Percentiles rank a stretch among this genome's conserved stretches.
phyloP scores from a whole-genome alignment of 345 rosid genomes.

The Citrus inodora region DNA sequence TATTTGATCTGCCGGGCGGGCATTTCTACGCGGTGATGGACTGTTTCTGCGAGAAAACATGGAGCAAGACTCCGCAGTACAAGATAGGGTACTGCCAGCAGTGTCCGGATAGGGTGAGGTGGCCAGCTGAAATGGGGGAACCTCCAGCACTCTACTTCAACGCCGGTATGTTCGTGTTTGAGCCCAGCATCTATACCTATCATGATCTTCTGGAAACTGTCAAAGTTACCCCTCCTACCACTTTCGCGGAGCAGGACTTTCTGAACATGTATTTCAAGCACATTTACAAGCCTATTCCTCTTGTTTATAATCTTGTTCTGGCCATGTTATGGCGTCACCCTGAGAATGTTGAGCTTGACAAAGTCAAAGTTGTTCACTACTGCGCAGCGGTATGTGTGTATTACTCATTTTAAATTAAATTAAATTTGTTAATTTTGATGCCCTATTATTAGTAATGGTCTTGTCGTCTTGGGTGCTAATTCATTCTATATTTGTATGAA shows the following conservation, averaged over 20 bases:
- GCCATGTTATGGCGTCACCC: conserved; percentile 98
- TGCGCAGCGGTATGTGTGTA: conserved; percentile 68
- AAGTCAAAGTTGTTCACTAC: conserved; percentile 77
- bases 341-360: conserved; percentile 68
- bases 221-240: conserved; percentile 51
- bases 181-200: conserved; percentile 57
- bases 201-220: conserved; percentile 41
- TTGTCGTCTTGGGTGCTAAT: background rate
- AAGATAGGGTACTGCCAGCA: conserved; percentile 90
- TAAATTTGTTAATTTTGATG: background rate
- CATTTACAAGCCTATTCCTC: conserved; percentile 64
- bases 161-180: conserved; percentile 83
- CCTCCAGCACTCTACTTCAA: conserved; percentile 83
- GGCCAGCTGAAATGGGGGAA: conserved; percentile 56
- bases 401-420: too few species aligned
- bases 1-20: conserved; percentile 65
- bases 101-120: conserved; percentile 62
- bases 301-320: conserved; percentile 62
- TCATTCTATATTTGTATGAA: background rate
- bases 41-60: conserved; percentile 86
- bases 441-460: background rate
- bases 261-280: conserved; percentile 75
- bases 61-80: conserved; percentile 74
- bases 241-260: conserved; percentile 95
- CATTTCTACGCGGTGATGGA: conserved; percentile 81